Evolutionary conservation across 148 eudicot genomes (phyloP), one percentile per base, ranked within the genome.

Genomic region (Cornus controversa): DNA sequence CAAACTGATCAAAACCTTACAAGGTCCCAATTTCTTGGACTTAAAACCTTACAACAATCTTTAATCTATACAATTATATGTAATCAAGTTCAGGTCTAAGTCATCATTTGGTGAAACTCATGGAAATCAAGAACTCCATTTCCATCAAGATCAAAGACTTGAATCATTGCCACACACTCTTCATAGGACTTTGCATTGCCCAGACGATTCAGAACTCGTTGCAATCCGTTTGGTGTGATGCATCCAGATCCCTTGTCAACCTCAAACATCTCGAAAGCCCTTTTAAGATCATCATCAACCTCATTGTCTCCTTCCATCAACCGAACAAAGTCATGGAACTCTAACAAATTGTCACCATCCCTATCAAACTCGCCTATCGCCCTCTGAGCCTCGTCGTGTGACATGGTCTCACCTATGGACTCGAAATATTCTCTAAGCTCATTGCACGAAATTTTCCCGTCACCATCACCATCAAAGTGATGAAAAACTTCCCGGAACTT

Each of bases 71-170:
- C 6, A 57, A 20, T 53, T 5, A 54, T 1, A 72, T 29, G 15
- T 11, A 6, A 54, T 27, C 28, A 20, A 23, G 18, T 67, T 70
- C 60, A 81, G 66, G 82, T n/a, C n/a, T n/a, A n/a, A n/a, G n/a
- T 69, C 91, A 90, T 90, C 94, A 91, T 91, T 9, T 83, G 78
- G n/a, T 84, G 82, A 53, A 91, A 91, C 20, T 89, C 94, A 76
- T 83, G 53, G 60, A 89, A 89, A 75, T 86, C 88, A 70, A 91
- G 87, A n/a, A 78, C 88, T 18, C 94, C 94, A 80, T 91, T 85
- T 2, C 92, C 94, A 78, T 91, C 89, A 73, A 84, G 70, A 74
- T 91, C 95, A 76, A 77, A 91, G 28, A 77, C 87, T 27, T 73
- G 80, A 9, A 89, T 86, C 91, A 91, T 91, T 0, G 85, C 85